Percentiles rank a stretch among this genome's conserved stretches.
Evolutionary conservation across 345 rosid species (phyloP).

Genomic region (Eucalyptus virginea): DNA sequence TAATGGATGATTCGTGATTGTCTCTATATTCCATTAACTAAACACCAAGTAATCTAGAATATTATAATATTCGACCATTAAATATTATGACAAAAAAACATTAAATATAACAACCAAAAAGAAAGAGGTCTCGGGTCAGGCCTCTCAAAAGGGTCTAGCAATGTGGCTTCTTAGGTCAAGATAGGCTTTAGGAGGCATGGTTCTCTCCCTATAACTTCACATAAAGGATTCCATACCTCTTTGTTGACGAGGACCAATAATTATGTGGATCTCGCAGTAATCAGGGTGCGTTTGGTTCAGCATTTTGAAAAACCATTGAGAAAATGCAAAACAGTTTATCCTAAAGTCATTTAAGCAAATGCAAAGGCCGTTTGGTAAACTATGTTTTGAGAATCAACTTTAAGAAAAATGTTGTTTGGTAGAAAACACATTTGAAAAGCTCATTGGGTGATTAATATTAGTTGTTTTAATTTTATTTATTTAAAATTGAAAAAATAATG

Average conservation of each 20-base stretch:
- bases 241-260: background rate
- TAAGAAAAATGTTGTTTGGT: fast-evolving
- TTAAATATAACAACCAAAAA: background rate
- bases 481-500: too few species aligned
- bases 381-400: fast-evolving
- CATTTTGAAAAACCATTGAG: fast-evolving
- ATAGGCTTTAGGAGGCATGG: background rate
- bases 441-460: too few species aligned
- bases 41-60: background rate
- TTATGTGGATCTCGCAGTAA: background rate
- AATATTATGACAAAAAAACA: background rate
- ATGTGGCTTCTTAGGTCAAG: background rate
- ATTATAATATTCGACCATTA: background rate
- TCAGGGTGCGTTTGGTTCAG: fast-evolving
- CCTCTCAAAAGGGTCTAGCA: background rate
- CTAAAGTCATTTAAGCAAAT: too few species aligned
- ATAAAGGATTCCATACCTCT: background rate
- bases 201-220: background rate
- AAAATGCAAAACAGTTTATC: too few species aligned
- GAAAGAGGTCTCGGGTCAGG: background rate
- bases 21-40: background rate
- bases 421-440: too few species aligned
- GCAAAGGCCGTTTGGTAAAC: fast-evolving
- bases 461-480: too few species aligned
- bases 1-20: background rate